Percentiles rank a stretch among this genome's conserved stretches.
These are phyloP conservation scores for Staphylotrichum longicolle DNA, from an alignment of 495 filamentous ascomycete species.

Conservation along the genomic window DNA sequence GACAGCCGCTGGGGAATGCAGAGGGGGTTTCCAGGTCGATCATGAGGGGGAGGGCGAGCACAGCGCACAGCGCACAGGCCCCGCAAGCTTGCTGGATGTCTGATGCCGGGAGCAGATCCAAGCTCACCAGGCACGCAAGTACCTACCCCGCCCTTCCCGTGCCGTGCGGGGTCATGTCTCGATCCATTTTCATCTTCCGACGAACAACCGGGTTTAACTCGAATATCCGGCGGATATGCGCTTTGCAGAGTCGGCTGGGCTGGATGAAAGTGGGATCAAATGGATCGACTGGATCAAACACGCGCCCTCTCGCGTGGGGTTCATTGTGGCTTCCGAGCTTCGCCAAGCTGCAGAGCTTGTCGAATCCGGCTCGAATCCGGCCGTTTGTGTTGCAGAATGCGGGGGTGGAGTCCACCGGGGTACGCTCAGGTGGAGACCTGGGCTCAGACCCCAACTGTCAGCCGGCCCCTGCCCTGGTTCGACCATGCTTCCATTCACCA, in stretches of 20 bases:
- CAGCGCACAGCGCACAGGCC: too few species aligned
- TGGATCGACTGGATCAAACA: too few species aligned
- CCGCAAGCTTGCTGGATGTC: neutral
- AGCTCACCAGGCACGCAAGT: neutral
- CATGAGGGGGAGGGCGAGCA: neutral
- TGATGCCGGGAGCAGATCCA: neutral
- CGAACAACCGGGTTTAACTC: neutral
- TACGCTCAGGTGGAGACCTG: too few species aligned
- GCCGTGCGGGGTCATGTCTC: slow-evolving; percentile 13
- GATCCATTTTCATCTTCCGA: slow-evolving; percentile 4
- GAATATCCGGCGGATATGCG: slow-evolving; percentile 6
- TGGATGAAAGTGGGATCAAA: slow-evolving; percentile 2
- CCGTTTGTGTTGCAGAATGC: slow-evolving; percentile 6
- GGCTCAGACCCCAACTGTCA: too few species aligned
- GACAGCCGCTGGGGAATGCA: neutral
- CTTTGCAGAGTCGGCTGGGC: neutral
- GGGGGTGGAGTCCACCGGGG: slow-evolving; percentile 2
- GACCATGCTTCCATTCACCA: too few species aligned
- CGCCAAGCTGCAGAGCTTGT: slow-evolving; percentile 6
- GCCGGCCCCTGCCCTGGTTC: too few species aligned
- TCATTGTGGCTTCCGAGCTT: slow-evolving; percentile 1
- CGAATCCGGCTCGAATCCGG: neutral
- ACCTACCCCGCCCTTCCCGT: slow-evolving; percentile 15
- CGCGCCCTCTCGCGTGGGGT: neutral
- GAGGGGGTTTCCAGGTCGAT: neutral